Conservation (phyloP, 306 rosid species). For the Corylus heterophylla region DNA sequence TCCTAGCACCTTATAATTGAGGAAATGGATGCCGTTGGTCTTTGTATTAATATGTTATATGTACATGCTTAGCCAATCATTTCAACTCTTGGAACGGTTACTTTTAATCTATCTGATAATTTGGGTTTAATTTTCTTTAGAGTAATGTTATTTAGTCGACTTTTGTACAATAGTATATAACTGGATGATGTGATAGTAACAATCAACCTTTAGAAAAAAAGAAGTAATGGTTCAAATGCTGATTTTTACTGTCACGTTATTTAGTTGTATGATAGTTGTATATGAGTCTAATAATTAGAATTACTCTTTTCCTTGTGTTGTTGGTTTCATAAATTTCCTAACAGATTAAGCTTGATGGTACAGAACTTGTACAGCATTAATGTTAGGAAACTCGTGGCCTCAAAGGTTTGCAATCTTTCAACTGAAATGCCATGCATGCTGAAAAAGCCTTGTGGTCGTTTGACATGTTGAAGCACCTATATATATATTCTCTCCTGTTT, state of each 20-base stretch:
- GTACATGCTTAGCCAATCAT: not conserved
- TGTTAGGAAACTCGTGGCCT: conserved; percentile 65
- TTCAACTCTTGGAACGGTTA: not conserved
- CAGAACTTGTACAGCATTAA: conserved; percentile 76
- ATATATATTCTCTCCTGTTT: not conserved
- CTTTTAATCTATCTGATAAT: not conserved
- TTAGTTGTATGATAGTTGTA: no score
- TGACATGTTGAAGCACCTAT: not conserved
- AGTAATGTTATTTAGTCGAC: no score
- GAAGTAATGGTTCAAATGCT: no score
- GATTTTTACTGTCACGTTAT: no score
- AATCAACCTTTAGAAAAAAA: no score
- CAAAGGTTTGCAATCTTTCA: not conserved
- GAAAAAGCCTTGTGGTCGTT: not conserved
- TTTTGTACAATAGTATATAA: no score
- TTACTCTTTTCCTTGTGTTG: not conserved
- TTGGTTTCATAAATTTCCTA: conserved; percentile 15
- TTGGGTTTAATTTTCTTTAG: not conserved
- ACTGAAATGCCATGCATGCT: not conserved
- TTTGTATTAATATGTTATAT: not conserved
- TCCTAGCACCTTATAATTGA: no score
- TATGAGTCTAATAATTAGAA: no score
- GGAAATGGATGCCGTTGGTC: no score
- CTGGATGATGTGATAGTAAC: no score
- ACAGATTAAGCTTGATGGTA: conserved; percentile 25